phyloP scores from a whole-genome alignment of 2,329 filamentous ascomycete genomes.

The Aureobasidium sp. region DNA sequence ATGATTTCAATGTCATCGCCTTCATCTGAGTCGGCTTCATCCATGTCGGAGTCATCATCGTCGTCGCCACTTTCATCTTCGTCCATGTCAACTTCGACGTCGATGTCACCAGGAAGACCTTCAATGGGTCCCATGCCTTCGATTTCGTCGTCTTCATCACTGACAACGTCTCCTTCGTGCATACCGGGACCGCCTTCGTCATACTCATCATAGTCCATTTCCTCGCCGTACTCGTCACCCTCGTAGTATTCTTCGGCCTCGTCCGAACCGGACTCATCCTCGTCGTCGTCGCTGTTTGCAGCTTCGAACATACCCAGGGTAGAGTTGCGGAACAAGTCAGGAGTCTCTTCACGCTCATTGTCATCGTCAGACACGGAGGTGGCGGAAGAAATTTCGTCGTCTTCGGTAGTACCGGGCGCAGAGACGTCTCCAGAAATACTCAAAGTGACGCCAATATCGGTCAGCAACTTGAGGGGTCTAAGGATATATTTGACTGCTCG shows the following conservation, averaged over 20 bases:
- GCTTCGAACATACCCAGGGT: conserved; percentile 91
- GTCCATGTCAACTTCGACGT: conserved; percentile 76
- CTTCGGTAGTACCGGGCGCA: conserved; percentile 56
- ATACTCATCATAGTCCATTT: conserved; percentile 91
- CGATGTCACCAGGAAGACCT: conserved; percentile 55
- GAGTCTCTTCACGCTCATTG: conserved; percentile 72
- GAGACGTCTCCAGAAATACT: conserved; percentile 75
- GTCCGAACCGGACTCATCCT: conserved; percentile 63
- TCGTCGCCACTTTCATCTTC: conserved; percentile 59
- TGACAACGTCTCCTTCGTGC: conserved; percentile 80
- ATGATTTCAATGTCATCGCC: conserved; percentile 39
- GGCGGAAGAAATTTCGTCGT: conserved; percentile 80
- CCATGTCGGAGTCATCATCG: conserved; percentile 50
- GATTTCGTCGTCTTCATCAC: conserved; percentile 78
- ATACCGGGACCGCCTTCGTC: conserved; percentile 55
- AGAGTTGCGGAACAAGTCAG: conserved; percentile 93
- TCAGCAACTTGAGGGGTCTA: conserved; percentile 78
- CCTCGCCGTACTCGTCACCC: conserved; percentile 78
- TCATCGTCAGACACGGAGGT: conserved; percentile 78
- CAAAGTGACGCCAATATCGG: conserved; percentile 76
- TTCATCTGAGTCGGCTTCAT: conserved; percentile 56
- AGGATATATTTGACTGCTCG: conserved; percentile 94
- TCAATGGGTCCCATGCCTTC: conserved; percentile 70
- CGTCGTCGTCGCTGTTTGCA: conserved; percentile 72
- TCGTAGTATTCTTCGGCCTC: conserved; percentile 67